Percentiles rank a stretch among this genome's conserved stretches.
These are phyloP conservation scores for Entomophthora muscae DNA, from an alignment of 371 early-diverging fungal species.

Conservation along the genomic window DNA sequence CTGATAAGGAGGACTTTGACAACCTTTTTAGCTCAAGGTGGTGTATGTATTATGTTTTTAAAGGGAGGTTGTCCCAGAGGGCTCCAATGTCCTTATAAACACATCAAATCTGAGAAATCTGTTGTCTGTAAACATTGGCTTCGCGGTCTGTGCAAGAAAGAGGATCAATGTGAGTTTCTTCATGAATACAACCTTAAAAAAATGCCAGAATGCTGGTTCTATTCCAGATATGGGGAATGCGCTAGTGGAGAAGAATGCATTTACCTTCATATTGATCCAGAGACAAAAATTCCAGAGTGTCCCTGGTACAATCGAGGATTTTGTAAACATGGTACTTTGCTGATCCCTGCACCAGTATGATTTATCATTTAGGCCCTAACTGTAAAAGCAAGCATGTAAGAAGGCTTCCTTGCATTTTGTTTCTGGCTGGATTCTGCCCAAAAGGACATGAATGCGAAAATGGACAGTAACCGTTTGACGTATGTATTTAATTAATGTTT, in stretches of 20 bases:
- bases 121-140: constrained; percentile 99
- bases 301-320: constrained; percentile 98
- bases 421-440: constrained; percentile 95
- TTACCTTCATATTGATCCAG: constrained; percentile 97
- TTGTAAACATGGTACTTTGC: constrained; percentile 92
- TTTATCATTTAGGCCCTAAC: constrained; percentile 35
- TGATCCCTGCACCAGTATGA: too few relatives aligned
- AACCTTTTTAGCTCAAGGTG: constrained; percentile 18
- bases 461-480: constrained; percentile 58
- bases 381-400: constrained; percentile 94
- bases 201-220: constrained; percentile 99
- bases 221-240: constrained; percentile 89
- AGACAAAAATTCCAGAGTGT: constrained; percentile 88
- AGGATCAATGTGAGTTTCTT: constrained; percentile 96
- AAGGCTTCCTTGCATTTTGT: constrained; percentile 82
- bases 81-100: constrained; percentile 49
- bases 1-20: neutral
- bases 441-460: constrained; percentile 86
- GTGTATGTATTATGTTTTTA: constrained; percentile 70
- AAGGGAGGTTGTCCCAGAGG: constrained; percentile 69
- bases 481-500: neutral
- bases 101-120: constrained; percentile 59
- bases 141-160: constrained; percentile 98
- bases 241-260: constrained; percentile 94
- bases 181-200: constrained; percentile 98